These are phyloP conservation scores for Madurella mycetomatis DNA, from an alignment of 2,329 filamentous ascomycete species.

Conservation along the genomic window DNA sequence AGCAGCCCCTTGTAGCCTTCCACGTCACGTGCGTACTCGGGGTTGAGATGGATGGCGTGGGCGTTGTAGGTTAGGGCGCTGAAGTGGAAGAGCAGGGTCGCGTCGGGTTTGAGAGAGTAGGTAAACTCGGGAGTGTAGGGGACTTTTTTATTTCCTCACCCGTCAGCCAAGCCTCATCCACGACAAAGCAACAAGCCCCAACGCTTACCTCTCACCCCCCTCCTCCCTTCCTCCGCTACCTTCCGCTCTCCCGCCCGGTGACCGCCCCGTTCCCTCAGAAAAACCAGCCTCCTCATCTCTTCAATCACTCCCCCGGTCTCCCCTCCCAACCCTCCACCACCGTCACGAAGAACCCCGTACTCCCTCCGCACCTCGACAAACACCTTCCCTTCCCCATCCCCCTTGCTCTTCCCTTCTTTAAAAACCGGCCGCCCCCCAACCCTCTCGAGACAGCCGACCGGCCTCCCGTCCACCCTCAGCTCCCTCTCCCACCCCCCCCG, in stretches of 20 bases:
- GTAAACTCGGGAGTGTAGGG: constrained; percentile 34
- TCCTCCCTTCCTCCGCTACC: constrained; percentile 7
- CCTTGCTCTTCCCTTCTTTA: constrained; percentile 25
- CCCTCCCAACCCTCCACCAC: neutral
- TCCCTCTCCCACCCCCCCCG: constrained; percentile 25
- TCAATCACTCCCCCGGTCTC: constrained; percentile 32
- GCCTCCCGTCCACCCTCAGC: constrained; percentile 38
- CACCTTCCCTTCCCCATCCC: constrained; percentile 39
- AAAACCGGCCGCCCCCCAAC: constrained; percentile 33
- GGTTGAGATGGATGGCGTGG: constrained; percentile 84
- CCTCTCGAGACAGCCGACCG: constrained; percentile 43
- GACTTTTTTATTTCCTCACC: constrained; percentile 23
- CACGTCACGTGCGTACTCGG: constrained; percentile 59
- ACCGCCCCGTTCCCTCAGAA: constrained; percentile 39
- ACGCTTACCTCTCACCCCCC: constrained; percentile 22
- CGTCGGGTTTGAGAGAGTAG: constrained; percentile 60
- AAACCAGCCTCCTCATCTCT: constrained; percentile 50
- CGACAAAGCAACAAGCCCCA: neutral
- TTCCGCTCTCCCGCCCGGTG: constrained; percentile 10
- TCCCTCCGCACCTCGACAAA: constrained; percentile 49
- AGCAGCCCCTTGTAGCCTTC: constrained; percentile 74
- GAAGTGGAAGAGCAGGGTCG: constrained; percentile 78
- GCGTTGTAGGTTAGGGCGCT: constrained; percentile 90
- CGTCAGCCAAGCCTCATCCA: no score
- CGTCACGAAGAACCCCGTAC: constrained; percentile 31